These are phyloP conservation scores for Phytophthora nicotianae DNA, from an alignment of 352 stramenopile genomes.

Conservation along the genomic window DNA sequence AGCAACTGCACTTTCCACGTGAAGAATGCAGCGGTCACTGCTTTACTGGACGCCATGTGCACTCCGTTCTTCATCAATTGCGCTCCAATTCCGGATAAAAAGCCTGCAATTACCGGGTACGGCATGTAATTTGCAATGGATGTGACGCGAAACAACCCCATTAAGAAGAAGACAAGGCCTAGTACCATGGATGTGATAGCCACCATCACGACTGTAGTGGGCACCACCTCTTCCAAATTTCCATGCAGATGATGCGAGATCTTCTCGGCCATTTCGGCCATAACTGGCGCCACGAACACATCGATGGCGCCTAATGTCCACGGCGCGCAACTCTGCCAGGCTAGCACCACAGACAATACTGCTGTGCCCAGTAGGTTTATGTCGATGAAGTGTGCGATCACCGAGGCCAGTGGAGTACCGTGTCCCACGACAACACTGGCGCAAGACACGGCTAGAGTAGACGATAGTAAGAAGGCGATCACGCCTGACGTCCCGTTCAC, in stretches of 20 bases:
- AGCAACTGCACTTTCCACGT: conserved; percentile 58
- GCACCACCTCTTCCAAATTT: conserved; percentile 65
- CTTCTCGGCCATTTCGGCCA: conserved; percentile 73
- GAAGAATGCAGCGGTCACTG: conserved; percentile 59
- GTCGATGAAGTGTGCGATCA: conserved; percentile 84
- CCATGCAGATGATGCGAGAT: conserved; percentile 66
- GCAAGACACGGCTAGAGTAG: conserved; percentile 78
- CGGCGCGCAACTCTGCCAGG: conserved; percentile 74
- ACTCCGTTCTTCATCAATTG: conserved; percentile 82
- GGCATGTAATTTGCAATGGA: conserved; percentile 88
- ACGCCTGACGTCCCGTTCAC: conserved; percentile 79
- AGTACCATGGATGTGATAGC: conserved; percentile 69
- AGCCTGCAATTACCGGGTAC: conserved; percentile 83
- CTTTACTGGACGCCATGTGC: conserved; percentile 74
- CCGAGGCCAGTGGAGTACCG: conserved; percentile 53
- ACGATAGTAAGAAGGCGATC: conserved; percentile 81
- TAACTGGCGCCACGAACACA: conserved; percentile 79
- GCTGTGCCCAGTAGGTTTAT: conserved; percentile 83
- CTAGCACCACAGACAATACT: conserved; percentile 68
- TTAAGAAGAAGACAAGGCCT: conserved; percentile 65
- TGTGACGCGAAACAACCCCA: conserved; percentile 73
- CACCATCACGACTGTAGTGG: conserved; percentile 77
- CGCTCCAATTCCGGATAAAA: conserved; percentile 79
- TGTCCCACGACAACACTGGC: conserved; percentile 81
- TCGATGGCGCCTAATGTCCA: conserved; percentile 83